Percentiles rank a stretch among this genome's conserved stretches.
phyloP scores from a whole-genome alignment of 495 filamentous ascomycete species.

The Aspergillus egyptiacus region DNA sequence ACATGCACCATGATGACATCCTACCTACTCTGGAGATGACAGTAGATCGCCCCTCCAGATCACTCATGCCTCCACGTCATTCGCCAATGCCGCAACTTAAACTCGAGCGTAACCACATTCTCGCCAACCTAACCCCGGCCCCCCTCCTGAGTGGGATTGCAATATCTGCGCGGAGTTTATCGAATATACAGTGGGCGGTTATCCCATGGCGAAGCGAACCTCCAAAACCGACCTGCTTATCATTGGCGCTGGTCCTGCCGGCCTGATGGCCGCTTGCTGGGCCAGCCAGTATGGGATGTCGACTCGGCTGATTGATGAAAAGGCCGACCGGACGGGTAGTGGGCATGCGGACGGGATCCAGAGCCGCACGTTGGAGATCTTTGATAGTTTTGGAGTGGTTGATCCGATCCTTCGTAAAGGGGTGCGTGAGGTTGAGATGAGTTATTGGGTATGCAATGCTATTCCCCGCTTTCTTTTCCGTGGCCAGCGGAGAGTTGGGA shows the following conservation, averaged over 20 bases:
- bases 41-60: too few relatives aligned
- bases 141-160: too few relatives aligned
- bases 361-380: background rate
- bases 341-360: slow-evolving; percentile 1
- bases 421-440: slow-evolving; percentile 3
- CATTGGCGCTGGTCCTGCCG: slow-evolving; percentile 1
- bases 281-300: background rate
- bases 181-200: background rate
- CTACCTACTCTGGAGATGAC: too few relatives aligned
- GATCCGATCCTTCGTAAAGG: background rate
- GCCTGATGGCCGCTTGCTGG: slow-evolving; percentile 1
- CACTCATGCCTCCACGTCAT: too few relatives aligned
- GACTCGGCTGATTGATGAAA: background rate
- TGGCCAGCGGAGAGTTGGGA: too few relatives aligned
- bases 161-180: too few relatives aligned
- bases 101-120: too few relatives aligned
- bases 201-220: background rate
- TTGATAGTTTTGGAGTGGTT: background rate
- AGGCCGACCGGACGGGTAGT: background rate
- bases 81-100: too few relatives aligned
- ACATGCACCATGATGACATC: too few relatives aligned
- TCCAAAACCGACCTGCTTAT: background rate
- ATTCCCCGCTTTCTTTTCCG: background rate
- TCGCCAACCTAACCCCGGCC: too few relatives aligned
- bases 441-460: slow-evolving; percentile 1